These are phyloP conservation scores for Globisporangium orthogonon DNA, from an alignment of 352 stramenopile genomes.

Conservation along the genomic window DNA sequence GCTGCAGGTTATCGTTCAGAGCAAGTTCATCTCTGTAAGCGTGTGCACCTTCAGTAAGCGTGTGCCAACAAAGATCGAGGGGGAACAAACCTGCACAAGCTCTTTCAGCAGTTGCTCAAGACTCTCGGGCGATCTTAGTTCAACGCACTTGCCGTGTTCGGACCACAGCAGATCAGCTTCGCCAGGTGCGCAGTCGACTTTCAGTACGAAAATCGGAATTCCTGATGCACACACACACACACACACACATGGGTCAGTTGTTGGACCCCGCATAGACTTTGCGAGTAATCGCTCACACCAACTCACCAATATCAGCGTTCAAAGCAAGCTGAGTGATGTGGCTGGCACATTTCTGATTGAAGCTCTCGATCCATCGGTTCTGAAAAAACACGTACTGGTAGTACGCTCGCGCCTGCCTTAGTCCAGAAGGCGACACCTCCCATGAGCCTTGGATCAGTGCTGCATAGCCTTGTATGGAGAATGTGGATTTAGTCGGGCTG, in stretches of 20 bases:
- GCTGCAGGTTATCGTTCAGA: background rate
- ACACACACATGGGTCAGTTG: background rate
- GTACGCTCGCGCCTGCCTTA: constrained; percentile 58
- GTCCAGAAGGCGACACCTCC: constrained; percentile 21
- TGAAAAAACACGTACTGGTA: constrained; percentile 72
- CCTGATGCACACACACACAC: constrained; percentile 18
- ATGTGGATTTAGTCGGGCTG: constrained; percentile 11
- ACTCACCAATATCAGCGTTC: constrained; percentile 2
- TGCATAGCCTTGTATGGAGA: constrained; percentile 48
- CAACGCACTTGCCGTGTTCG: constrained; percentile 17
- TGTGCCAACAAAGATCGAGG: background rate
- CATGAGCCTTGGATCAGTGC: constrained; percentile 33
- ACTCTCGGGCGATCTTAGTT: constrained; percentile 33
- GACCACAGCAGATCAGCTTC: constrained; percentile 28
- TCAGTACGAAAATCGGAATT: constrained; percentile 73
- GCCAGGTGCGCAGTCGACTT: constrained; percentile 26
- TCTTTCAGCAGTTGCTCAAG: constrained; percentile 27
- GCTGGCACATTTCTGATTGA: constrained; percentile 39
- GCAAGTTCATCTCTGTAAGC: background rate
- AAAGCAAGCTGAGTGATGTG: constrained; percentile 28
- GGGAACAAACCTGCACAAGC: constrained; percentile 37
- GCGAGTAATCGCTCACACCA: background rate
- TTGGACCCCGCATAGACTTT: too few relatives aligned
- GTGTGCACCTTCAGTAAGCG: too few relatives aligned
- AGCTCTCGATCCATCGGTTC: constrained; percentile 55